Evolutionary conservation across 257 asterid genomes (phyloP), one percentile per base, ranked within the genome.

Genomic region (Linaria vulgaris): DNA sequence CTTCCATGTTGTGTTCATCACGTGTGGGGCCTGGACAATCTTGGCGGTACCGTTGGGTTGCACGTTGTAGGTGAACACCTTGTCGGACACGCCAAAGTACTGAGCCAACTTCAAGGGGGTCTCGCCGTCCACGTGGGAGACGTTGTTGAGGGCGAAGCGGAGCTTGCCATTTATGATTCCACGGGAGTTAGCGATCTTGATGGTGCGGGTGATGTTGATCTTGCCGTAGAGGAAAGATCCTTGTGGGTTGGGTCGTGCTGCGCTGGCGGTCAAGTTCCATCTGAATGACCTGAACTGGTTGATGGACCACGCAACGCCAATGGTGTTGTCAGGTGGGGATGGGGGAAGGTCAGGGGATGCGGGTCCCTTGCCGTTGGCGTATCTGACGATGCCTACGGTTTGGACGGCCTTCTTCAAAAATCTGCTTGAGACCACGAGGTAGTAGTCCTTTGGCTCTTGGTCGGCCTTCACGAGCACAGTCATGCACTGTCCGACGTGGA

Each of bases 181-280:
- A 17, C 68, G 68, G 5, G 76, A 55, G 77, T 69, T 80, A 11
- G 49, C 64, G 20, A 79, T 41, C 80, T 70, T 82, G 78, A 82
- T 72, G 56, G 88, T 82, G 67, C 80, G 83, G 63, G 85, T 82
- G 77, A 82, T 77, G 64, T 83, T 80, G 79, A 83, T 83, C 62
- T 80, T 38, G 5, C 86, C 89, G 1, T 80, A 80, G 69, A 80
- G 82, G 76, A 80, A 83, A 0, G 85, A 79, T 11, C 88, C 88
- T 31, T 82, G 85, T 10, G 83, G 88, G 77, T 79, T 82, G 43
- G 86, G 89, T 1, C 86, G 82, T 56, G 89, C 86, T 1, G 86
- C 89, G 12, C 79, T 83, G 12, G 86, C 82, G 0, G 82, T 80
- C 46, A 83, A 71, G 70, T 83, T 80, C 89, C 84, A 83, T 73